Conservation (phyloP, 1,284 basidiomycete species). For the Rhodotorula sp. region DNA sequence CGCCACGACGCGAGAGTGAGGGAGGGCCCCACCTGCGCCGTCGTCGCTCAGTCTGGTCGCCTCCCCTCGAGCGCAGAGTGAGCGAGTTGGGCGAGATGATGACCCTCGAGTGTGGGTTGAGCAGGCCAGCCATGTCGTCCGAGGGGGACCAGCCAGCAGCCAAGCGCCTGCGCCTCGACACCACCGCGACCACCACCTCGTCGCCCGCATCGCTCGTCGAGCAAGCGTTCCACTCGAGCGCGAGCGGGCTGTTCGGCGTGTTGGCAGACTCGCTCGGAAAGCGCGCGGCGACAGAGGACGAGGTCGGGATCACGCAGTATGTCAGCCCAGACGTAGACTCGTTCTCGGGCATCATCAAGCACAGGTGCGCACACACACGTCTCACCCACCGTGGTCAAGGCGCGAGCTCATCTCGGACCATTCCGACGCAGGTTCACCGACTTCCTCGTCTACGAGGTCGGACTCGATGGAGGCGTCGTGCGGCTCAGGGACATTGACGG, state of each 20-base stretch:
- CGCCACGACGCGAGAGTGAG: background rate
- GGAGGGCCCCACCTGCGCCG: background rate
- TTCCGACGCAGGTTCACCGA: constrained; percentile 82
- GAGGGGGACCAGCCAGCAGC: constrained; percentile 5
- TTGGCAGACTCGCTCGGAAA: constrained; percentile 16
- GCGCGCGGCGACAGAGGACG: constrained; percentile 57
- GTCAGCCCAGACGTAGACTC: constrained; percentile 67
- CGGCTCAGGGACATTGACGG: constrained; percentile 71
- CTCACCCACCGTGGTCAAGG: too few relatives aligned
- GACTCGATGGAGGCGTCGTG: constrained; percentile 71
- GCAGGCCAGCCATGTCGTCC: constrained; percentile 3
- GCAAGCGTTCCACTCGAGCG: background rate
- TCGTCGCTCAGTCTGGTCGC: background rate
- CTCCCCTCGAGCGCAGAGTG: constrained; percentile 8
- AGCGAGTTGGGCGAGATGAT: too few relatives aligned
- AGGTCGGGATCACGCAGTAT: constrained; percentile 90
- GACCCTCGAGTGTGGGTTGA: too few relatives aligned
- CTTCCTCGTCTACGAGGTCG: constrained; percentile 87
- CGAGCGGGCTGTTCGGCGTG: constrained; percentile 14
- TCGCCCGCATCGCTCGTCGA: background rate
- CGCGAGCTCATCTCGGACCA: background rate
- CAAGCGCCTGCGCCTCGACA: constrained; percentile 27
- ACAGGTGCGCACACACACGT: constrained; percentile 66
- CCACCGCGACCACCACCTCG: background rate
- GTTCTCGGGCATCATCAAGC: constrained; percentile 89